phyloP scores from a whole-genome alignment of 495 filamentous ascomycete genomes.

The Glutinoglossum americanum region DNA sequence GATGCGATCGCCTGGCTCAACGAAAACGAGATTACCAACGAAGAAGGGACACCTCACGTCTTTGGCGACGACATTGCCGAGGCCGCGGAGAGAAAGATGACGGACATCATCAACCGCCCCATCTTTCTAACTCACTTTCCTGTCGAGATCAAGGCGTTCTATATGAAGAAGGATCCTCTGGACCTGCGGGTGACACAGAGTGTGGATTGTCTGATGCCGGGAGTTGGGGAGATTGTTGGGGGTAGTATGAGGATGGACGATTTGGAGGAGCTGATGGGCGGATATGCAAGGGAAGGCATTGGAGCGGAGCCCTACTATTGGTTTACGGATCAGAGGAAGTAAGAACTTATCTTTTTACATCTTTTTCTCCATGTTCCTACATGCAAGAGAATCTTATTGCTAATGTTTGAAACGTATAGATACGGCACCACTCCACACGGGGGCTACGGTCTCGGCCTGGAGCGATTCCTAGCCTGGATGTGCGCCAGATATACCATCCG shows the following conservation, averaged over 20 bases:
- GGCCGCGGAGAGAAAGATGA: constrained; percentile 92
- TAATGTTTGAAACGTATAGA: constrained; percentile 22
- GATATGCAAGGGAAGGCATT: constrained; percentile 74
- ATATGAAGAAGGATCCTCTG: constrained; percentile 80
- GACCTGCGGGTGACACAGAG: constrained; percentile 87
- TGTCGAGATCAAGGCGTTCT: constrained; percentile 94
- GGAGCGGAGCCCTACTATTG: constrained; percentile 81
- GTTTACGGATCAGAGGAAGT: constrained; percentile 98
- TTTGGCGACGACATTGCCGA: constrained; percentile 98
- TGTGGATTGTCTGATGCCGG: constrained; percentile 90
- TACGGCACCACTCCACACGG: constrained; percentile 90
- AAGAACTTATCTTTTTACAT: no score
- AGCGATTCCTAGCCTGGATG: constrained; percentile 94
- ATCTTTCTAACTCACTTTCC: constrained; percentile 98
- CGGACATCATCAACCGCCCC: constrained; percentile 79
- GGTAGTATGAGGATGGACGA: constrained; percentile 92
- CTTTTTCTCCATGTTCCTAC: not conserved
- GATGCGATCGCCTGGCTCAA: constrained; percentile 89
- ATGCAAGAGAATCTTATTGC: no score
- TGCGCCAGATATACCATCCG: constrained; percentile 79
- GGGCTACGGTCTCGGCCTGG: constrained; percentile 84
- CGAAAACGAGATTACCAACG: constrained; percentile 75
- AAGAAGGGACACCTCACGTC: constrained; percentile 68
- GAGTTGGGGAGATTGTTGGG: constrained; percentile 92
- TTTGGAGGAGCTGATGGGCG: constrained; percentile 77